A percentile compares a stretch with the other conserved stretches of the same genome.
These are phyloP conservation scores for Puccinia hordei DNA, from an alignment of 1,284 basidiomycete species.

Conservation along the genomic window DNA sequence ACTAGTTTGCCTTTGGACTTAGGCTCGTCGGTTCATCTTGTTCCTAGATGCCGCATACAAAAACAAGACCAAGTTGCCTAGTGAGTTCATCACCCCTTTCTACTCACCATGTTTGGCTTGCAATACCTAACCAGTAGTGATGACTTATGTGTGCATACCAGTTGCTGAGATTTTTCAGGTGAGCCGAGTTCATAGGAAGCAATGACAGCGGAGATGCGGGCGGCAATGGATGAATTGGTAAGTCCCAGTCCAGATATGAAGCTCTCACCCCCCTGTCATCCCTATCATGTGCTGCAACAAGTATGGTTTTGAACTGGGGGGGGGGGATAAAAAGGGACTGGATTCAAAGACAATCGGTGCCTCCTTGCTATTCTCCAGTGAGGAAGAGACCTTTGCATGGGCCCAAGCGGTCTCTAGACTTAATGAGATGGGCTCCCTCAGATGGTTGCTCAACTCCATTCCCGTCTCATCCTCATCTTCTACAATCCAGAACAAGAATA, in stretches of 20 bases:
- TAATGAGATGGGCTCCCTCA: conserved; percentile 84
- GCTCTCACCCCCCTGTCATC: background rate
- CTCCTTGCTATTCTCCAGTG: conserved; percentile 84
- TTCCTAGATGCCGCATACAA: conserved; percentile 48
- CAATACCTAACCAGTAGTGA: background rate
- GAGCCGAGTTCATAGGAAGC: background rate
- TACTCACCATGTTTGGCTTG: background rate
- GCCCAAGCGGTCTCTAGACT: conserved; percentile 85
- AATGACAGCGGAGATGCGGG: conserved; percentile 44
- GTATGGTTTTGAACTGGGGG: background rate
- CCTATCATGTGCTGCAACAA: background rate
- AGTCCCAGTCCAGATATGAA: no score
- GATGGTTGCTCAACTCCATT: conserved; percentile 66
- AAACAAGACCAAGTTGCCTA: conserved; percentile 79
- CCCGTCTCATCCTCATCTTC: no score
- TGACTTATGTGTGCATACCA: background rate
- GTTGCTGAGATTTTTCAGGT: conserved; percentile 37
- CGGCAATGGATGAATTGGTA: conserved; percentile 84
- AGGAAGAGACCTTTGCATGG: conserved; percentile 93
- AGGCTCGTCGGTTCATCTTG: conserved; percentile 48
- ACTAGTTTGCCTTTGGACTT: conserved; percentile 17
- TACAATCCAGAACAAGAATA: no score
- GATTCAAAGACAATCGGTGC: conserved; percentile 72
- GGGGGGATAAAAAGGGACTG: conserved; percentile 73
- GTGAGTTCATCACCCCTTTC: conserved; percentile 66